These are phyloP conservation scores for Leccinellum albellum DNA, from an alignment of 768 basidiomycete genomes.

Conservation along the genomic window DNA sequence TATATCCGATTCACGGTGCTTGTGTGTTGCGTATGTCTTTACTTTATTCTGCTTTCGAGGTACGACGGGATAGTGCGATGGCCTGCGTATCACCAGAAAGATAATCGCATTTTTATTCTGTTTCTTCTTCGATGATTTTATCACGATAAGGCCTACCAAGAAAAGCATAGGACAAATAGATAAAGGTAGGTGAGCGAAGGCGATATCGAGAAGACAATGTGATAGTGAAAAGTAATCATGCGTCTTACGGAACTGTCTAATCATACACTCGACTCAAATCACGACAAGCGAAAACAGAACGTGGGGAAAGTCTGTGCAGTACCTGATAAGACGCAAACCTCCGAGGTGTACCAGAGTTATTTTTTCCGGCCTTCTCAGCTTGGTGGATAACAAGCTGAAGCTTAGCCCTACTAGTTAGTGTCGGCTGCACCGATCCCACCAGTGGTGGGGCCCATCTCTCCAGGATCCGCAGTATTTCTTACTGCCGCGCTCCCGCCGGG, in stretches of 20 bases:
- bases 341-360: constrained; percentile 14
- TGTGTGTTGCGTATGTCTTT: constrained; percentile 30
- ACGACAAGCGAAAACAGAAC: constrained; percentile 7
- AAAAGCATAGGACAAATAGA: not conserved
- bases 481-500: constrained; percentile 46
- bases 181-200: not conserved
- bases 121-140: not conserved
- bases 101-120: constrained; percentile 24
- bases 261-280: constrained; percentile 23
- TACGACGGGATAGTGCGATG: constrained; percentile 9
- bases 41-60: constrained; percentile 28
- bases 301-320: not conserved
- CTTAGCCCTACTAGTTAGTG: constrained; percentile 33
- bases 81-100: constrained; percentile 10
- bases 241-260: constrained; percentile 7
- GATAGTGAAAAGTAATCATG: not conserved
- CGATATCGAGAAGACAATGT: constrained; percentile 6
- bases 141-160: not conserved
- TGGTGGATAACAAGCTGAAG: constrained; percentile 42
- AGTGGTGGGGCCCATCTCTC: constrained; percentile 40
- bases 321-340: not conserved
- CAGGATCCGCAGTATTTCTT: constrained; percentile 40
- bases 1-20: constrained; percentile 19
- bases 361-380: constrained; percentile 48
- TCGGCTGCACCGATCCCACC: constrained; percentile 39